Evolutionary conservation across 2,329 filamentous ascomycete species (phyloP).

Genomic region (Beauveria sp.): DNA sequence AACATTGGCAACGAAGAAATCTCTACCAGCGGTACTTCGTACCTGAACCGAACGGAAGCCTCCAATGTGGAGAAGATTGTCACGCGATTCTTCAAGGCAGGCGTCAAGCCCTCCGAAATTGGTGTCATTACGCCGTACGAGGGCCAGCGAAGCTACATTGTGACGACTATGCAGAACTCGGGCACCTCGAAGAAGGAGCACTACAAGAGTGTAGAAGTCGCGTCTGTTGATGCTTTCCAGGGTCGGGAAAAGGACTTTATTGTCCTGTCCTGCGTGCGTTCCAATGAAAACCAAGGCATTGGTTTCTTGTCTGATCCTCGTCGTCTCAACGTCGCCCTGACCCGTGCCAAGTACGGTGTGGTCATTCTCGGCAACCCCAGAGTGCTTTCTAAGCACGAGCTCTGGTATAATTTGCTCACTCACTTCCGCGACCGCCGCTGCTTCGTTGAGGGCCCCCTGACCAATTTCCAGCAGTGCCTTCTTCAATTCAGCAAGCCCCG

Average conservation of each 20-base stretch:
- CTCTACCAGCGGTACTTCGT: conserved; percentile 93
- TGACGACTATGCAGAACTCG: conserved; percentile 98
- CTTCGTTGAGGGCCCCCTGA: conserved; percentile 88
- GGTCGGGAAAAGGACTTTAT: conserved; percentile 99
- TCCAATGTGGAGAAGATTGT: conserved; percentile 98
- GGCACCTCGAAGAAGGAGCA: conserved; percentile 97
- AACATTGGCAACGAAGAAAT: conserved; percentile 98
- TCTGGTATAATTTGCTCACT: conserved; percentile 91
- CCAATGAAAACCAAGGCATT: conserved; percentile 97
- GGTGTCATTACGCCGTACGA: conserved; percentile 99
- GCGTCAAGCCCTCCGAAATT: conserved; percentile 87
- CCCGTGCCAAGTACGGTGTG: conserved; percentile 90
- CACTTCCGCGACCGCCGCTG: conserved; percentile 98
- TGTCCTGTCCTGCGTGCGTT: conserved; percentile 92
- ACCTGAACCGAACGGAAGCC: conserved; percentile 94
- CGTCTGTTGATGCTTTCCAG: conserved; percentile 97
- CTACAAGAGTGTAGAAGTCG: conserved; percentile 98
- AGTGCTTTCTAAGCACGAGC: conserved; percentile 91
- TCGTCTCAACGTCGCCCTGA: conserved; percentile 93
- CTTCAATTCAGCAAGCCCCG: conserved; percentile 93
- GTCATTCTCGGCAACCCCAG: conserved; percentile 98
- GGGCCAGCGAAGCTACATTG: conserved; percentile 94
- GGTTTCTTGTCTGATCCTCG: conserved; percentile 97
- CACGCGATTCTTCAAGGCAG: conserved; percentile 96
- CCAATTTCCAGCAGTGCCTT: conserved; percentile 90